Evolutionary conservation across 441 rosid species (phyloP), one percentile per base, ranked within the genome.

Genomic region (Pelargonium fulgidum): DNA sequence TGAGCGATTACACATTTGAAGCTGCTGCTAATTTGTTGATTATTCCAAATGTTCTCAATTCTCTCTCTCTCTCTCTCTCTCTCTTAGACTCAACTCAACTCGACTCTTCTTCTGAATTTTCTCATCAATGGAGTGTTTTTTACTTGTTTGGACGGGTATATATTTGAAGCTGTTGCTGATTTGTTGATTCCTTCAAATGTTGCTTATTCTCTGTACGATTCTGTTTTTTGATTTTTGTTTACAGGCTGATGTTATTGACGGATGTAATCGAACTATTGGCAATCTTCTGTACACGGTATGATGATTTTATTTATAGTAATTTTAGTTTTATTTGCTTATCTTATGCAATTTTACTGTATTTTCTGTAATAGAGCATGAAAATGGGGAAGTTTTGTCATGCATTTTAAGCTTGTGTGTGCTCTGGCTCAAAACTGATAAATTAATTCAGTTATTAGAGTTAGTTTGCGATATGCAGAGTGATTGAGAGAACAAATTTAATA

Each of bases 211-310:
- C 54, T n/a, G 47, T 7, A 0, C 7, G 13, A 9, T 44, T 44
- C n/a, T 0, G 48, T 8, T 44, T 44, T 12, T 29, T 20, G 1
- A 22, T 12, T 14, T 62, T 24, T 61, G n/a, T 9, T 29, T 72
- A 16, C 74, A 92, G 99, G 99, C 99, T 70, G 89, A 70, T 70
- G 93, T 90, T 9, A 73, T 81, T 12, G 89, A 83, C 62, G 98
- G 99, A 16, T 95, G 98, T 70, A 83, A 80, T 61, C 84, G 94
- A 67, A 80, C 79, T 42, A 75, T 84, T 56, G 99, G 98, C 47
- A 94, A 94, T 80, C 83, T 90, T 3, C 81, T 92, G 11, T 94
- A 94, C 80, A 77, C 96, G 41, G 99, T 92, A 74, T 63, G 82
- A 22, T 74, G 4, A 73, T 69, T 29, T 39, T 14, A 59, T 52